Base-by-base conservation (phyloP, 2,329 filamentous ascomycete species). In the Pyrenophora graminea region DNA sequence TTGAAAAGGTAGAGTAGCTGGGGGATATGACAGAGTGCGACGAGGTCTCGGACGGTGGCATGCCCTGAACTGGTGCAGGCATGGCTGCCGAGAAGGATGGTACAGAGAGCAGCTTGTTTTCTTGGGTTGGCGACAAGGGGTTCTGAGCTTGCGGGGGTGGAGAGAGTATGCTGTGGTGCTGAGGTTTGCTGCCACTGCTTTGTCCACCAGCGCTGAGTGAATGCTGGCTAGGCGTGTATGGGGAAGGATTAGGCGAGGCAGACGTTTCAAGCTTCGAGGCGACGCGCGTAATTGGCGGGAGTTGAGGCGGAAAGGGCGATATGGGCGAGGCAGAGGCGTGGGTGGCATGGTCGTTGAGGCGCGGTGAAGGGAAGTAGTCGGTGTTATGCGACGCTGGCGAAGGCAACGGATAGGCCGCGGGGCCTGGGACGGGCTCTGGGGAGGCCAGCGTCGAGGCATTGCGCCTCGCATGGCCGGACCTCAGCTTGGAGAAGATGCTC, bases 401-500 rank as follows among this genome's bases (percentile, higher is more conserved):
- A 15, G 67, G 55, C 39, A 64, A 54, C 39, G 61, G 63, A 25
- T 57, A 57, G 39, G 63, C 57, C 33, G 63, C 39, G 40, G 68
- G 64, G 42, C 62, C 66, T 43, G 58, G 23, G 36, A 62, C 51
- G 39, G 69, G 65, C 34, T 73, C 69, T 36, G 71, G 70, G 10
- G 69, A 69, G 36, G 64, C 64, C 36, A 70, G 60, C 38, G 48
- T 69, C 49, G 73, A 70, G 57, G 63, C 64, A 66, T 69, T 69
- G 59, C 73, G 71, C 62, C 69, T 73, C 53, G 69, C 68, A 52
- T 74, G 70, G 51, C 67, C 67, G 12, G 70, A 69, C 43, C 73
- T 61, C 17, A 74, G 67, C 57, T 74, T 73, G 47, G 72, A 71
- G 50, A 75, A 74, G 66, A 75, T 69, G 56, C 64, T 71, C 42